Conservation (phyloP, 1,139 yeast genomes). For the Saccharomyces hybrid region DNA sequence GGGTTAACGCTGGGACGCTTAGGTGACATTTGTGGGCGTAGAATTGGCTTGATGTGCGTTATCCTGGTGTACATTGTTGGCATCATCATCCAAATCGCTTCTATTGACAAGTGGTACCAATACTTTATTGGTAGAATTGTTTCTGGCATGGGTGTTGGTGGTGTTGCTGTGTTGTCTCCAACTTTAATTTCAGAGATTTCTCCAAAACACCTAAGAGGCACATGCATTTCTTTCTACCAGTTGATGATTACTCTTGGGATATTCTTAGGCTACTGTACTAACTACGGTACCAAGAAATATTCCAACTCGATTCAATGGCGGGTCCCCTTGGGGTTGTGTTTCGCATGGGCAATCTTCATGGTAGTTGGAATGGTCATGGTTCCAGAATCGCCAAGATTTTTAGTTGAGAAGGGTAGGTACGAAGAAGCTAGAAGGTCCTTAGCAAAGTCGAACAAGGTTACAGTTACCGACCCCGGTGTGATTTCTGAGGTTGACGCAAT, state of each 20-base stretch:
- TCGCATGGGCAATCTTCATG: constrained; percentile 36
- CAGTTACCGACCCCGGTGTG: constrained; percentile 39
- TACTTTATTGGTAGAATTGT: constrained; percentile 4
- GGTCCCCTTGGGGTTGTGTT: constrained; percentile 47
- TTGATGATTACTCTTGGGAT: constrained; percentile 54
- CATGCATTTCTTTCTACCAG: constrained; percentile 53
- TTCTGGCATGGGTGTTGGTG: constrained; percentile 55
- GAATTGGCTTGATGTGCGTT: constrained; percentile 47
- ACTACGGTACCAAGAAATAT: constrained; percentile 45
- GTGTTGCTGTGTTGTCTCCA: constrained; percentile 51
- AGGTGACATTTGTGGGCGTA: constrained; percentile 54
- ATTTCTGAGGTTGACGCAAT: constrained; percentile 51
- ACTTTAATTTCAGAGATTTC: constrained; percentile 56
- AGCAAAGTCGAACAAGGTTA: constrained; percentile 39
- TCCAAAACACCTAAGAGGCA: constrained; percentile 60
- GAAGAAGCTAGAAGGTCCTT: constrained; percentile 49
- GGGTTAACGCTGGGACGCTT: constrained; percentile 46
- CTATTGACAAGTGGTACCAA: constrained; percentile 4
- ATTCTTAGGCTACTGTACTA: constrained; percentile 52
- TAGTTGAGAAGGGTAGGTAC: constrained; percentile 43
- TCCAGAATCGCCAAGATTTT: constrained; percentile 73
- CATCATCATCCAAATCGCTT: constrained; percentile 28
- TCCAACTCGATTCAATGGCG: constrained; percentile 49
- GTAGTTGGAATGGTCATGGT: constrained; percentile 50
- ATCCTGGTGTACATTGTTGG: constrained; percentile 53